Evolutionary conservation across 2,329 filamentous ascomycete genomes (phyloP).

Genomic region (Penicillium brasilianum): DNA sequence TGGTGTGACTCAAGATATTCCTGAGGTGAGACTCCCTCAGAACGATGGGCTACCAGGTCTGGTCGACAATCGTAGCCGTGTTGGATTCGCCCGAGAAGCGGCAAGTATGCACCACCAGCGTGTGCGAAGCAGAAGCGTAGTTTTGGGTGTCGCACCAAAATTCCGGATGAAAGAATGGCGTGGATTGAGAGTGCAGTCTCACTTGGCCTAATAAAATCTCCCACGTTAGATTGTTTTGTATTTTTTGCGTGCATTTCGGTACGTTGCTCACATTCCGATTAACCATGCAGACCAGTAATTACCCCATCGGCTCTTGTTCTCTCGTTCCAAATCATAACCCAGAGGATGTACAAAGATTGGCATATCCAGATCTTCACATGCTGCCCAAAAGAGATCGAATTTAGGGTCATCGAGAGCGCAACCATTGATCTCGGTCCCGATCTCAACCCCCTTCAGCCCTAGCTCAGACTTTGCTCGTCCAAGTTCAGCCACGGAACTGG

Average conservation of each 20-base stretch:
- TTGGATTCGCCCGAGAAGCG: slow-evolving; percentile 19
- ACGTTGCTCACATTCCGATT: background rate
- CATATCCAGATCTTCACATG: background rate
- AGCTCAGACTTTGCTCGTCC: background rate
- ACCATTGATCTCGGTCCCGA: background rate
- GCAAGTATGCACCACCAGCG: background rate
- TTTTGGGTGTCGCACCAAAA: background rate
- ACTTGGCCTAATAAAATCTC: background rate
- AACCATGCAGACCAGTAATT: background rate
- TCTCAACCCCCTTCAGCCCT: background rate
- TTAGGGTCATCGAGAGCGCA: background rate
- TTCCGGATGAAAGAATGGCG: background rate
- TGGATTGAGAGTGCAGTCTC: background rate
- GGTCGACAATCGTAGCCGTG: slow-evolving; percentile 22
- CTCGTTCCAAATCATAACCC: background rate
- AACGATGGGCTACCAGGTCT: slow-evolving; percentile 19
- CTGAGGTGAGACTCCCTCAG: slow-evolving; percentile 15
- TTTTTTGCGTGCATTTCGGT: background rate
- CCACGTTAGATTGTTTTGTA: background rate
- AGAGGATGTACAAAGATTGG: background rate
- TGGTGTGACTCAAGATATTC: slow-evolving; percentile 23
- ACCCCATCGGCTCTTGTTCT: background rate
- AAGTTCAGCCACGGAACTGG: background rate
- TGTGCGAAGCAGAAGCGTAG: background rate
- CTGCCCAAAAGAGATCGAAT: background rate